Evolutionary conservation across 805 yeast genomes (phyloP).

Genomic region (Henningerozyma blattae): DNA sequence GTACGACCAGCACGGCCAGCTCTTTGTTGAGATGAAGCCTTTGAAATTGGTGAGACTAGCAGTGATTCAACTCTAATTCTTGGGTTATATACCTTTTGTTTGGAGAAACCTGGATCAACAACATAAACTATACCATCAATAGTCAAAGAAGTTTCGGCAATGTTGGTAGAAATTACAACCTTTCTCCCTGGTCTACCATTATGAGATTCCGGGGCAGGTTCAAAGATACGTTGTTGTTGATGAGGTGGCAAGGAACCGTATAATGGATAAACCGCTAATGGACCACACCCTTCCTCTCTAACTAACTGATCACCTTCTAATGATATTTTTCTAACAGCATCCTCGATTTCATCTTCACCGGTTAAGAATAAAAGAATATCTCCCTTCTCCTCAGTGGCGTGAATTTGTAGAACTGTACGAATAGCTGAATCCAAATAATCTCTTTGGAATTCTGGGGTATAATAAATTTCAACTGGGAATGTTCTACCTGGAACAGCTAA

Average conservation of each 20-base stretch:
- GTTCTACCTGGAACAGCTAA: slow-evolving; percentile 98
- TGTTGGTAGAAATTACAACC: slow-evolving; percentile 83
- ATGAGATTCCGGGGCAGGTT: slow-evolving; percentile 67
- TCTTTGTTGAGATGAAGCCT: slow-evolving; percentile 95
- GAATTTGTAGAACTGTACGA: slow-evolving; percentile 89
- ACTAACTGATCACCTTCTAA: slow-evolving; percentile 81
- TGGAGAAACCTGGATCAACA: slow-evolving; percentile 94
- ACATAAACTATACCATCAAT: slow-evolving; percentile 97
- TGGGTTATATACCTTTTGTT: slow-evolving; percentile 94
- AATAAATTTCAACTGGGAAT: slow-evolving; percentile 91
- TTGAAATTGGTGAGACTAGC: slow-evolving; percentile 89
- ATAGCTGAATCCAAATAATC: slow-evolving; percentile 93
- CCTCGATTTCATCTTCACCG: slow-evolving; percentile 97
- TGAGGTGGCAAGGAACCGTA: slow-evolving; percentile 96
- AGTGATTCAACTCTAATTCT: slow-evolving; percentile 90
- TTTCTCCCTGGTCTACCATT: slow-evolving; percentile 92
- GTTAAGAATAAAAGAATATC: slow-evolving; percentile 80
- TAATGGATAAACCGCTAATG: slow-evolving; percentile 77
- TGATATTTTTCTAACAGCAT: slow-evolving; percentile 80
- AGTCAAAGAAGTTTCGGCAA: slow-evolving; percentile 95
- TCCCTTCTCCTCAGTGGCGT: slow-evolving; percentile 91
- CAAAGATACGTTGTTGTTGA: slow-evolving; percentile 88
- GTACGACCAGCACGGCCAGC: slow-evolving; percentile 99
- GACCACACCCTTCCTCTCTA: slow-evolving; percentile 86
- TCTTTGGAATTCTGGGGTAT: slow-evolving; percentile 92